Evolutionary conservation across 306 rosid genomes (phyloP), one percentile per base, ranked within the genome.

Genomic region (Begonia peltatifolia): DNA sequence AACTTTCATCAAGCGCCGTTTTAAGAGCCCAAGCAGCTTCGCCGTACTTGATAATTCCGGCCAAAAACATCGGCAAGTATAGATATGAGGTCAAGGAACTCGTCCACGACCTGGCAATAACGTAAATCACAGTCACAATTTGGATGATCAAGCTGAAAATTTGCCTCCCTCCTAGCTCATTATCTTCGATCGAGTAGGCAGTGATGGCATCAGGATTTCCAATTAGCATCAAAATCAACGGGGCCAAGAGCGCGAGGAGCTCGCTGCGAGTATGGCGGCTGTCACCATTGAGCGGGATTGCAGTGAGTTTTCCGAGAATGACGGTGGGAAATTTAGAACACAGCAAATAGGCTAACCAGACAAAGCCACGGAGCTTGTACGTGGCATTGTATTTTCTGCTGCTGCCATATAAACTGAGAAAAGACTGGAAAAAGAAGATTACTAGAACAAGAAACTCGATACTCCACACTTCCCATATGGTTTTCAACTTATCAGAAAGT

Each of bases 141-240:
- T 82, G 90, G 65, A 82, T 43, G 14, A 60, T 62, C 55, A 82
- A 58, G 56, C 63, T 41, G 47, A 78, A 65, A 6, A 75, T 42
- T 38, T 82, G 84, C 61, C 90, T 72, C 47, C 67, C 47, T 30
- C 84, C 90, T 23, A 82, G 54, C 49, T 71, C 69, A 11, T 73
- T 78, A 14, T 82, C 85, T 64, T 82, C 90, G 46, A 82, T 75
- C 42, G 85, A 78, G 70, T 78, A 82, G 14, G 90, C 85, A 10
- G 90, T 82, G 67, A 78, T 78, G 62, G 74, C 59, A 55, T 82
- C 85, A 11, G 90, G 82, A 46, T 75, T 78, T 44, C 90, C 90
- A 51, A 78, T 72, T 63, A 77, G 84, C 50, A 78, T 74, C 14
- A 82, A 71, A 50, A 82, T 78, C 25, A 82, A 60, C 12, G 89